Conservation (phyloP, 2,329 filamentous ascomycete genomes). For the Esteya vermicola region DNA sequence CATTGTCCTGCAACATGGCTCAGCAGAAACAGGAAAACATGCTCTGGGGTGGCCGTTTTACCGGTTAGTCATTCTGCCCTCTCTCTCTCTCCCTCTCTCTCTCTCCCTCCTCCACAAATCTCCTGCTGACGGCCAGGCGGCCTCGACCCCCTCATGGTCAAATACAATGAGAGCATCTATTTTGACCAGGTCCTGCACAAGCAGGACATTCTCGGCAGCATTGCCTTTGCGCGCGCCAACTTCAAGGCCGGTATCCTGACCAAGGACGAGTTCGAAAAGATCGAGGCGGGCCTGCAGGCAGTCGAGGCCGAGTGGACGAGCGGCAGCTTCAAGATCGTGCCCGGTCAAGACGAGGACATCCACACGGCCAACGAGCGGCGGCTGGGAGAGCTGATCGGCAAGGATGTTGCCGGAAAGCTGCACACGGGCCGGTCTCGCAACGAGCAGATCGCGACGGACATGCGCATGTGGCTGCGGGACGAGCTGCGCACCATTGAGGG, state of each 20-base stretch:
- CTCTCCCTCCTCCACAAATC: too few species aligned
- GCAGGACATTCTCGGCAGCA: slow-evolving; percentile 66
- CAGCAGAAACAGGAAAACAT: slow-evolving; percentile 24
- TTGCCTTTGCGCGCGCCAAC: slow-evolving; percentile 74
- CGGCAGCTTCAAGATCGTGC: slow-evolving; percentile 34
- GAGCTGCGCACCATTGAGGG: slow-evolving; percentile 55
- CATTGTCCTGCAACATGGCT: slow-evolving; percentile 1
- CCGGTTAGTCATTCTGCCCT: slow-evolving; percentile 19
- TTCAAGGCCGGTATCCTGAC: slow-evolving; percentile 60
- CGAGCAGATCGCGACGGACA: slow-evolving; percentile 80
- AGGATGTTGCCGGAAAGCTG: slow-evolving; percentile 72
- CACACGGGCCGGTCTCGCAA: slow-evolving; percentile 82
- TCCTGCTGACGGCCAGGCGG: slow-evolving; percentile 38
- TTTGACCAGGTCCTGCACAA: slow-evolving; percentile 68
- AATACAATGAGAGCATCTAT: slow-evolving; percentile 70
- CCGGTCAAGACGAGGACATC: slow-evolving; percentile 43
- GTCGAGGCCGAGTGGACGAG: slow-evolving; percentile 39
- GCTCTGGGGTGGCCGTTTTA: slow-evolving; percentile 34
- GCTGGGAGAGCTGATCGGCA: slow-evolving; percentile 73
- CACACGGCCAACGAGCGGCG: slow-evolving; percentile 61
- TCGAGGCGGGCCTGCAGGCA: slow-evolving; percentile 54
- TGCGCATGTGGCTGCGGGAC: slow-evolving; percentile 78
- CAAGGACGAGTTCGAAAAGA: slow-evolving; percentile 55
- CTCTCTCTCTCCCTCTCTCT: not conserved
- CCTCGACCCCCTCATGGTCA: slow-evolving; percentile 72